Base-by-base conservation (phyloP, 129 eudicot genomes). In the Flaveria trinervia region DNA sequence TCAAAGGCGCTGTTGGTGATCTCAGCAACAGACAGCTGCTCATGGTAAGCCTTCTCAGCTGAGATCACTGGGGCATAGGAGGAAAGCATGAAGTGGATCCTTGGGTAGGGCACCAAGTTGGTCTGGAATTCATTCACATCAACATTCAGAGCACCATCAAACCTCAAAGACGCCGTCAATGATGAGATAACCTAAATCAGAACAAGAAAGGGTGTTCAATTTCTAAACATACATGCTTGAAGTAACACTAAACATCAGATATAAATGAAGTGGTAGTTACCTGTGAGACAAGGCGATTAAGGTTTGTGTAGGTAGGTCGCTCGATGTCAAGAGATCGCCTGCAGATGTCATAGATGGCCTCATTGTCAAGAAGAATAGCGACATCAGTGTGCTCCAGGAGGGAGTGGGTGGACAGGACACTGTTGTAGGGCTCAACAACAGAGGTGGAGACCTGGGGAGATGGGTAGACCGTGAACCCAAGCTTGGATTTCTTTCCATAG, bases 21-120 rank as follows among this genome's bases (percentile, higher is more conserved):
- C 71, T 89, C 93, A 9, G 93, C 90, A 41, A 89, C 93, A 0
- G 90, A 89, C 14, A 89, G 90, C 33, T 86, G 93, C 73, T 89
- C 93, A 10, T 89, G 93, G 52, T 84, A 86, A 0, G 88, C 90
- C 70, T 86, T 89, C 68, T 82, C 90, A 0, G 93, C 88, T 20
- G 93, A 89, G 45, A 89, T 89, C 17, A 89, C 93, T 9, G 93
- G 93, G 0, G 90, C 93, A n/a, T 89, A 86, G 1, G 93, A 89
- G 46, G 93, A 89, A 51, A 89, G 93, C 93, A 89, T 89, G 44
- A 89, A 89, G 71, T 89, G 93, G 68, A 89, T 89, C 45, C 93
- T 82, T 0, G 93, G 93, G 77, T 89, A 89, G 3, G 93, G 93
- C 7, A 89, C 90, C 80, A 89, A 77, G 79, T 89, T 89, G 72